Evolutionary conservation across 305 asterid species (phyloP).

Genomic region (Fraxinus ornus): DNA sequence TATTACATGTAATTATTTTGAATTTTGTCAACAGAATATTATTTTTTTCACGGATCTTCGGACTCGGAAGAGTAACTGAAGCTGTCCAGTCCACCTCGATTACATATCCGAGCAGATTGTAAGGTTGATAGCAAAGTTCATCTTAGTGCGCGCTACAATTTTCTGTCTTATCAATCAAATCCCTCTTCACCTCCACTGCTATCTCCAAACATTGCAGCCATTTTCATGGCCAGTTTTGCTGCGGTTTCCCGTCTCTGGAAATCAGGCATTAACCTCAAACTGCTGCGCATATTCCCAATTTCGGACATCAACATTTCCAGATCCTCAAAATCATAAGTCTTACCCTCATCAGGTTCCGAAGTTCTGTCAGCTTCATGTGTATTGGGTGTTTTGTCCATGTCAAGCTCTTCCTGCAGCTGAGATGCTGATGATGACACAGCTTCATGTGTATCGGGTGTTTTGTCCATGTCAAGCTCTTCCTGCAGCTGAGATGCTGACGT

Average conservation of each 20-base stretch:
- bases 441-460: constrained; percentile 28
- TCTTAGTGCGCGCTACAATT: neutral
- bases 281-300: constrained; percentile 75
- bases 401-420: constrained; percentile 32
- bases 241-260: constrained; percentile 98
- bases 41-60: neutral
- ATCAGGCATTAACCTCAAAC: constrained; percentile 88
- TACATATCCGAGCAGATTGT: neutral
- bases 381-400: constrained; percentile 32
- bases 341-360: constrained; percentile 47
- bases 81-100: neutral
- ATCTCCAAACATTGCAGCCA: constrained; percentile 93
- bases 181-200: constrained; percentile 72
- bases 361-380: constrained; percentile 31
- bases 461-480: constrained; percentile 36
- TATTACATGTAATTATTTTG: neutral
- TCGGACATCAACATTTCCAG: constrained; percentile 85
- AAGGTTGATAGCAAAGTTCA: neutral
- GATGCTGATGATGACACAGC: constrained; percentile 49
- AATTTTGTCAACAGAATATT: neutral
- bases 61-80: neutral
- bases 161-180: constrained; percentile 28
- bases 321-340: constrained; percentile 67
- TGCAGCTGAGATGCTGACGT: constrained; percentile 42
- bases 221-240: constrained; percentile 88